Evolutionary conservation across 2,329 filamentous ascomycete genomes (phyloP).

Genomic region (Paecilomyces formosus): DNA sequence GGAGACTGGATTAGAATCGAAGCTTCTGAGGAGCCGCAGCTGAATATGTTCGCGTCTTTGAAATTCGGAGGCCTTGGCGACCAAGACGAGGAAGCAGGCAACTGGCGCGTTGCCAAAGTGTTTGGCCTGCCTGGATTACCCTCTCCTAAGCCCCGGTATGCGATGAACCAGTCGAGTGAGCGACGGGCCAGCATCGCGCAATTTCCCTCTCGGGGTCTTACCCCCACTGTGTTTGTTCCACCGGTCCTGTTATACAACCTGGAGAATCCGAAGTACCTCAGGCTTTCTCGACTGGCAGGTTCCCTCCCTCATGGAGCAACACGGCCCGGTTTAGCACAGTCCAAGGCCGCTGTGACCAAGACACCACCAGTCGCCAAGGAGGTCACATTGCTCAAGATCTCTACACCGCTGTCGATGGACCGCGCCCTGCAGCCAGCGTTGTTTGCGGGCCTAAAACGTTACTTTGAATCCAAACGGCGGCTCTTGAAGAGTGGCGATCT

Average conservation of each 20-base stretch:
- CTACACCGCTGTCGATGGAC: constrained; percentile 82
- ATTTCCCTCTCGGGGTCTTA: constrained; percentile 33
- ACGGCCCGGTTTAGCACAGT: constrained; percentile 51
- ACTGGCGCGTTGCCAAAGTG: constrained; percentile 80
- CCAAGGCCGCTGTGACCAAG: constrained; percentile 37
- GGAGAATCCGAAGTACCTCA: constrained; percentile 68
- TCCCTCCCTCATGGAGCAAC: constrained; percentile 37
- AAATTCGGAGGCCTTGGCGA: constrained; percentile 46
- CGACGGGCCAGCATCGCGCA: constrained; percentile 50
- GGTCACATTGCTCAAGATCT: constrained; percentile 80
- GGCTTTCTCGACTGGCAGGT: constrained; percentile 56
- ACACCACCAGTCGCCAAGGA: constrained; percentile 61
- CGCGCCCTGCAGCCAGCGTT: constrained; percentile 76
- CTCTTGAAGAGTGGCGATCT: constrained; percentile 82
- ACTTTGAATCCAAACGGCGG: constrained; percentile 77
- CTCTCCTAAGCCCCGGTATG: constrained; percentile 48
- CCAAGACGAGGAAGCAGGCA: constrained; percentile 50
- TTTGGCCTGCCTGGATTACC: constrained; percentile 71
- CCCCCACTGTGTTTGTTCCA: constrained; percentile 68
- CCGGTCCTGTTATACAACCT: constrained; percentile 84
- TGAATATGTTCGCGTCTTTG: constrained; percentile 54
- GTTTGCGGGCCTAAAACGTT: constrained; percentile 75
- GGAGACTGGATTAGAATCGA: constrained; percentile 94
- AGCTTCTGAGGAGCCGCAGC: constrained; percentile 60
- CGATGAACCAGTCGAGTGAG: constrained; percentile 42